Evolutionary conservation across 2,329 filamentous ascomycete genomes (phyloP).

Genomic region (Trichoderma sp.): DNA sequence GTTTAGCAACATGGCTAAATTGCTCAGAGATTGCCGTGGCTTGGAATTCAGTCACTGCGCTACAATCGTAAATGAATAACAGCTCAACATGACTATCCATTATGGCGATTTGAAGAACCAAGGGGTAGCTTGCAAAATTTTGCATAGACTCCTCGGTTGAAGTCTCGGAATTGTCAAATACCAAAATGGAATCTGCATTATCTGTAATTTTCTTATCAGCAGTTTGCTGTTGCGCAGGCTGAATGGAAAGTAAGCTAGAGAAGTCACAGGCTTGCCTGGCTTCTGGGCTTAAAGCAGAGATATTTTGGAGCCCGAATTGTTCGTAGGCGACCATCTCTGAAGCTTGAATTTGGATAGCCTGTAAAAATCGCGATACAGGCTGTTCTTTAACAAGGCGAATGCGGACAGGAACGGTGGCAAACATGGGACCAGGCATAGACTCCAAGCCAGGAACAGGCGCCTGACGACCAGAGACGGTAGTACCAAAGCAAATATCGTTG

Average conservation of each 20-base stretch:
- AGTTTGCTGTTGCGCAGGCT: constrained; percentile 18
- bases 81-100: constrained; percentile 5
- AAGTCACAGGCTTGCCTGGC: constrained; percentile 29
- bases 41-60: constrained; percentile 19
- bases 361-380: constrained; percentile 27
- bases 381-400: constrained; percentile 17
- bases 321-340: constrained; percentile 36
- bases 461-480: constrained; percentile 31
- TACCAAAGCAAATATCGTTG: constrained; percentile 33
- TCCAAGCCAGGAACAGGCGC: constrained; percentile 23
- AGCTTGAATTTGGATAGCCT: constrained; percentile 34
- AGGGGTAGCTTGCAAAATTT: constrained; percentile 21
- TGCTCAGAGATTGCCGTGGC: constrained; percentile 8
- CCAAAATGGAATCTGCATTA: background rate
- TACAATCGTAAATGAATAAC: constrained; percentile 16
- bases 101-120: constrained; percentile 14
- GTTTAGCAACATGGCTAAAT: constrained; percentile 2
- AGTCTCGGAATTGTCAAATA: background rate
- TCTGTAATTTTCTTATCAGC: background rate
- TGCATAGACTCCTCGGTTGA: constrained; percentile 22
- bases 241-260: constrained; percentile 28
- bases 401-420: constrained; percentile 25
- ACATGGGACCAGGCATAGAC: constrained; percentile 25
- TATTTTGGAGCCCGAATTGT: constrained; percentile 37
- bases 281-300: constrained; percentile 32